phyloP scores from a whole-genome alignment of 495 filamentous ascomycete genomes.

The Tuber indicum region DNA sequence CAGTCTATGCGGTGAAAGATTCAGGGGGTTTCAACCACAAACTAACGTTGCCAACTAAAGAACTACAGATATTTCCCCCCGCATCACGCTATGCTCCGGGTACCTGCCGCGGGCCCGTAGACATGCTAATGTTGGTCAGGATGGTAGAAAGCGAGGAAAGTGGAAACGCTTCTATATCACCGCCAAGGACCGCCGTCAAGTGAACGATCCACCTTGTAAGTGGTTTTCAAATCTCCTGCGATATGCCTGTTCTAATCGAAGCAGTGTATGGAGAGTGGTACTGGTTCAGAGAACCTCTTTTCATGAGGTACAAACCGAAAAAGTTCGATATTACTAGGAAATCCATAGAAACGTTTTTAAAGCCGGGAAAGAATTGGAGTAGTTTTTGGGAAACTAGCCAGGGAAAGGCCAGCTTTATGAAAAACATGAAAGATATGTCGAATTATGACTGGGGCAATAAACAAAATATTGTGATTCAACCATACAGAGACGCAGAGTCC shows the following conservation, averaged over 20 bases:
- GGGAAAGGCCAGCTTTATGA: not conserved
- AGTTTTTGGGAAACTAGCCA: not conserved
- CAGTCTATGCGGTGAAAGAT: not conserved
- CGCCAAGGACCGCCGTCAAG: not conserved
- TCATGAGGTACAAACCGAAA: not conserved
- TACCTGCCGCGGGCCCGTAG: not conserved
- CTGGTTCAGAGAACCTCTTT: not conserved
- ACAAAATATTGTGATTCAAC: not conserved
- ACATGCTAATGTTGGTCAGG: not conserved
- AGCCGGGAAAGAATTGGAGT: not conserved
- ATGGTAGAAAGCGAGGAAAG: not conserved
- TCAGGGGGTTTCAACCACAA: not conserved
- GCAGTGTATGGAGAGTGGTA: not conserved
- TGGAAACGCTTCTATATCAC: not conserved
- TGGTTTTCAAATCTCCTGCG: not conserved
- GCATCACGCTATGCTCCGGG: too few relatives aligned
- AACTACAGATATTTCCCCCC: not conserved
- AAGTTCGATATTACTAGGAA: not conserved
- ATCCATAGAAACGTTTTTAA: not conserved
- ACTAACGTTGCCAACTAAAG: not conserved
- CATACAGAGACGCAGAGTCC: not conserved
- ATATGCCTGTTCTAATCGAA: not conserved
- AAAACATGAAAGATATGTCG: not conserved
- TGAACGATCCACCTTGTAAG: not conserved
- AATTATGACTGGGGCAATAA: not conserved